Evolutionary conservation across 495 filamentous ascomycete genomes (phyloP).

Genomic region (Trypethelium eluteriae): DNA sequence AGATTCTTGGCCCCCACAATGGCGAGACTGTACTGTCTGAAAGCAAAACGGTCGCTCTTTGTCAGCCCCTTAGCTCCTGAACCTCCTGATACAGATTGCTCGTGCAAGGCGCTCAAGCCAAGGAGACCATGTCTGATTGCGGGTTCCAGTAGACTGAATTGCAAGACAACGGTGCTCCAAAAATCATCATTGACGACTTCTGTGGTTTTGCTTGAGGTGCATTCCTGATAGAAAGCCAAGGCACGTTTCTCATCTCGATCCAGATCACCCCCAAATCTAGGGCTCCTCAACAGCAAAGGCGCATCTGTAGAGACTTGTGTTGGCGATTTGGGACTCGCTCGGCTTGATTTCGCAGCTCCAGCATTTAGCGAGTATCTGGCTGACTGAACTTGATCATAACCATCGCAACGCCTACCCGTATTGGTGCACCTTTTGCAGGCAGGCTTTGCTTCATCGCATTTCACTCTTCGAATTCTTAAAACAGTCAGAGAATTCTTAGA

Average conservation of each 20-base stretch:
- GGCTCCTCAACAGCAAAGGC: not conserved
- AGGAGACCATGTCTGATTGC: conserved; percentile 54
- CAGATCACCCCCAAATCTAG: conserved; percentile 18
- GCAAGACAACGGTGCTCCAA: conserved; percentile 50
- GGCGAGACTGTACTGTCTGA: not conserved
- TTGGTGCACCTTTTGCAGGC: conserved; percentile 48
- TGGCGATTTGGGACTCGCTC: not conserved
- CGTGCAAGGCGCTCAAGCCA: conserved; percentile 50
- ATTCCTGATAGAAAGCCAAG: conserved; percentile 21
- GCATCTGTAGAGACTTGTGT: not conserved
- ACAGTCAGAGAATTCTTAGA: not conserved
- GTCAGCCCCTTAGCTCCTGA: not conserved
- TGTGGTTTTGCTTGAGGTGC: conserved; percentile 42
- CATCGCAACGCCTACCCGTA: conserved; percentile 45
- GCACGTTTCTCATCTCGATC: conserved; percentile 29
- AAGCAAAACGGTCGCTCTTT: not conserved
- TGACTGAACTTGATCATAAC: conserved; percentile 27
- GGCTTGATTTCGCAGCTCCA: not conserved
- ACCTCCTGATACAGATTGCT: conserved; percentile 23
- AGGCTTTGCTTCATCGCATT: conserved; percentile 60
- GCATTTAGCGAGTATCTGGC: conserved; percentile 17
- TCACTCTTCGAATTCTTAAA: conserved; percentile 52
- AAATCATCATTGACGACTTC: conserved; percentile 49
- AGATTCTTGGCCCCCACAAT: not conserved
- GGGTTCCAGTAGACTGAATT: conserved; percentile 49